Conservation (phyloP, 78 protist species). For the Chrysochromulina tobinii region DNA sequence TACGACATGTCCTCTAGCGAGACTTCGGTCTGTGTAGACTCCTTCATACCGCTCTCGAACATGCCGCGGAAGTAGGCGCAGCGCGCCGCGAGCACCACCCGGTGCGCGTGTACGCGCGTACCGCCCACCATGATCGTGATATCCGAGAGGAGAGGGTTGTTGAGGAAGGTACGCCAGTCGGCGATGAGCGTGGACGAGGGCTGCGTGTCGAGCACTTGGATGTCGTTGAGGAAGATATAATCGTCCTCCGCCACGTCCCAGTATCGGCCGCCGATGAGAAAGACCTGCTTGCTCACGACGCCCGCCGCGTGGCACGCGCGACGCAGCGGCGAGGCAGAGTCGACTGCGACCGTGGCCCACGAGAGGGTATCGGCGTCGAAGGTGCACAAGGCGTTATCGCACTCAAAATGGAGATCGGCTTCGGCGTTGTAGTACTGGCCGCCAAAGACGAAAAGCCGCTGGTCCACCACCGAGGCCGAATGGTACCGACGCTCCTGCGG, state of each 20-base stretch:
- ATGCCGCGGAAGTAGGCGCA: neutral
- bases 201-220: neutral
- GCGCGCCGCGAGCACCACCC: conserved; percentile 8
- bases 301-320: neutral
- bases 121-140: neutral
- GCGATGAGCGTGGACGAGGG: neutral
- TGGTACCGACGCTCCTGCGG: conserved; percentile 18
- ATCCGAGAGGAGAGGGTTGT: neutral
- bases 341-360: neutral
- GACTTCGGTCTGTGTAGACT: neutral
- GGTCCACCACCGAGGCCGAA: neutral
- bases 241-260: neutral
- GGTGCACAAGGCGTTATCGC: neutral
- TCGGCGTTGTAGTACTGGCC: neutral
- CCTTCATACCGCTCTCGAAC: neutral
- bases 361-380: neutral
- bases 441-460: neutral
- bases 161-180: neutral
- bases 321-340: neutral
- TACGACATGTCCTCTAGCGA: neutral
- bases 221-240: neutral
- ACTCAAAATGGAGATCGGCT: neutral
- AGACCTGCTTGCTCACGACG: neutral
- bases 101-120: neutral
- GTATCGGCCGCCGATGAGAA: neutral